Conservation (phyloP, 306 rosid species). For the Vigna nakashimae region DNA sequence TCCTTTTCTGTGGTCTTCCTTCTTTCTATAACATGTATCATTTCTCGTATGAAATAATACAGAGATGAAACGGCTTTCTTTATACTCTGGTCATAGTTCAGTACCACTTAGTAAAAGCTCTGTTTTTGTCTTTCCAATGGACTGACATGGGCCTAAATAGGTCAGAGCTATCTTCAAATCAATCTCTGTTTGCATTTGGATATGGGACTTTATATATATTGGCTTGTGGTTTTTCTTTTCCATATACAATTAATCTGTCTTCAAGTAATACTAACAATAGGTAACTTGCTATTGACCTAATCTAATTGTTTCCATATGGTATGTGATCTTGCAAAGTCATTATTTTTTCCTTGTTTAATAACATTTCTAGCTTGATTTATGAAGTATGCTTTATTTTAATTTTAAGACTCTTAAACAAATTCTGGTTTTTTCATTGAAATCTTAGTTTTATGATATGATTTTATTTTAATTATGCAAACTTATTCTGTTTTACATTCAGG, state of each 20-base stretch:
- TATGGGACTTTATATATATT: not conserved
- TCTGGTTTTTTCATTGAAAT: conserved; percentile 17
- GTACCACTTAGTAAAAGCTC: not conserved
- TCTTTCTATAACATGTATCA: not conserved
- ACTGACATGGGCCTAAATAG: conserved; percentile 16
- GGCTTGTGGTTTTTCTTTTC: not conserved
- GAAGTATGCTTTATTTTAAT: conserved; percentile 31
- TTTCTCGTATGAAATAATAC: not conserved
- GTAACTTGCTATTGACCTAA: not conserved
- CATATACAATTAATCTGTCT: conserved; percentile 19
- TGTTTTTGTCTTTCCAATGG: conserved; percentile 4
- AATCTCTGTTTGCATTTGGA: conserved; percentile 24
- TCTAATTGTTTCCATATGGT: conserved; percentile 6
- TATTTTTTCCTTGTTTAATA: not conserved
- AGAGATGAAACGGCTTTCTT: not conserved
- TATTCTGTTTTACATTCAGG: conserved; percentile 58
- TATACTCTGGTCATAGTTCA: not conserved
- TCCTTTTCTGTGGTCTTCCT: not conserved
- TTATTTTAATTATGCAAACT: conserved; percentile 22
- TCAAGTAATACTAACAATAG: not conserved
- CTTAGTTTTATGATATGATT: not conserved
- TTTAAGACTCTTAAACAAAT: conserved; percentile 15
- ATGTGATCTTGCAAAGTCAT: not conserved
- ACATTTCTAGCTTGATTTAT: conserved; percentile 18
- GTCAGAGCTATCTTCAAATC: conserved; percentile 22